Evolutionary conservation across 2,329 filamentous ascomycete species (phyloP).

Genomic region (Penicillium janthinellum): DNA sequence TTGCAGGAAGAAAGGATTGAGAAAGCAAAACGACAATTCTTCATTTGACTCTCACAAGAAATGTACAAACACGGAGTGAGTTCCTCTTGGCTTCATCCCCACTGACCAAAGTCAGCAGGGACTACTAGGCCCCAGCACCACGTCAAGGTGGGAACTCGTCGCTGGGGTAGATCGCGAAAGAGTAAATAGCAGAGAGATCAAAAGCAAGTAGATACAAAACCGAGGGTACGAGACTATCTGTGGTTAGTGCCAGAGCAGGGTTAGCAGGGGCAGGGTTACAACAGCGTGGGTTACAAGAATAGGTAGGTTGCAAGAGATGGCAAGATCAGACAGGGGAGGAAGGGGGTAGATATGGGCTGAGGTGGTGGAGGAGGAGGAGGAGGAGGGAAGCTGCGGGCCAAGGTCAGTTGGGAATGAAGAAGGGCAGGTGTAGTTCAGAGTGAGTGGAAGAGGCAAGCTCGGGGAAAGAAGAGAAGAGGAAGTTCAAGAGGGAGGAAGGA

Average conservation of each 20-base stretch:
- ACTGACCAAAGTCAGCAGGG: neutral
- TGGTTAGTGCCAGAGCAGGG: too few species aligned
- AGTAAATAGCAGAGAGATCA: neutral
- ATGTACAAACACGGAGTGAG: neutral
- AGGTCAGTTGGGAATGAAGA: neutral
- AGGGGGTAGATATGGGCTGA: neutral
- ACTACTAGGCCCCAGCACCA: constrained; percentile 21
- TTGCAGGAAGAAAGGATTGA: too few species aligned
- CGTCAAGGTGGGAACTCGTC: constrained; percentile 19
- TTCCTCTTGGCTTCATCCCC: constrained; percentile 18
- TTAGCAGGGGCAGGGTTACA: too few species aligned
- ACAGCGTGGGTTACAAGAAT: too few species aligned
- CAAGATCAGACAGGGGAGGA: neutral
- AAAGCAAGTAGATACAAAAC: neutral
- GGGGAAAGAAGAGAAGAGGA: neutral
- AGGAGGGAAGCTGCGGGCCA: neutral
- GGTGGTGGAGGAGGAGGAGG: neutral
- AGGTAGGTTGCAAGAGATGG: neutral
- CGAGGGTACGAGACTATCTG: too few species aligned
- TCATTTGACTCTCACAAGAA: neutral
- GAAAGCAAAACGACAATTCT: neutral
- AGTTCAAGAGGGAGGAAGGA: neutral
- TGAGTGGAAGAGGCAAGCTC: too few species aligned
- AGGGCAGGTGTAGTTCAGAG: neutral
- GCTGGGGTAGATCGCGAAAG: constrained; percentile 13